These are phyloP conservation scores for Penicillium freii DNA, from an alignment of 2,329 filamentous ascomycete species.

Conservation along the genomic window DNA sequence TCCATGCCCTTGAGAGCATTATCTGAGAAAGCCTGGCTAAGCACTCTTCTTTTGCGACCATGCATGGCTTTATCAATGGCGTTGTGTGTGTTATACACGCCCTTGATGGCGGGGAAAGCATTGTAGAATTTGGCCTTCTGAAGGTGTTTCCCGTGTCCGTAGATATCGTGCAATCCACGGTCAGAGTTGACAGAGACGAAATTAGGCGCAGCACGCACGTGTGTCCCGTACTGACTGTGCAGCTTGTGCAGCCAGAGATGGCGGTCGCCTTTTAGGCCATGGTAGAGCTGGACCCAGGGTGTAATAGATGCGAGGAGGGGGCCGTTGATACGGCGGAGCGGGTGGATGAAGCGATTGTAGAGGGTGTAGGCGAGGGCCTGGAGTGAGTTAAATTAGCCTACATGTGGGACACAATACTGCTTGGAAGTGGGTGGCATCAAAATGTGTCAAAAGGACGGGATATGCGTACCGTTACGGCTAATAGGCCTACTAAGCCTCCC, in stretches of 20 bases:
- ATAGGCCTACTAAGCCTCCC: conserved; percentile 16
- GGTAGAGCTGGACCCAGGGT: conserved; percentile 63
- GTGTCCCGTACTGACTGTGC: conserved; percentile 66
- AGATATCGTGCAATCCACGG: conserved; percentile 51
- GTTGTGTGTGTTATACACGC: conserved; percentile 69
- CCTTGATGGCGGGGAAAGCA: conserved; percentile 65
- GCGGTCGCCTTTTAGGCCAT: conserved; percentile 71
- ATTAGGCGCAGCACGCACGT: conserved; percentile 77
- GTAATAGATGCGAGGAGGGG: conserved; percentile 33
- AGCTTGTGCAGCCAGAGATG: conserved; percentile 70
- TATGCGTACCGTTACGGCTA: conserved; percentile 22
- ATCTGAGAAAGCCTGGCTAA: conserved; percentile 71
- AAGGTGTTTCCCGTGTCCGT: conserved; percentile 41
- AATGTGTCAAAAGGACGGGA: background rate
- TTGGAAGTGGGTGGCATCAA: background rate
- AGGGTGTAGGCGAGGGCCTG: conserved; percentile 31
- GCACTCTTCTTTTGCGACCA: conserved; percentile 67
- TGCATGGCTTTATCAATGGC: conserved; percentile 66
- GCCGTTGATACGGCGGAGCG: conserved; percentile 33
- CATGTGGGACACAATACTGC: background rate
- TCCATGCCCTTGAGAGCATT: conserved; percentile 66
- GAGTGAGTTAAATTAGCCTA: background rate
- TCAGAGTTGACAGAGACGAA: conserved; percentile 73
- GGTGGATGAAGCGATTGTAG: conserved; percentile 40
- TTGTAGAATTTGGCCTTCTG: conserved; percentile 70